These are phyloP conservation scores for Scheffersomyces coipomensis DNA, from an alignment of 805 yeast genomes.

Conservation along the genomic window DNA sequence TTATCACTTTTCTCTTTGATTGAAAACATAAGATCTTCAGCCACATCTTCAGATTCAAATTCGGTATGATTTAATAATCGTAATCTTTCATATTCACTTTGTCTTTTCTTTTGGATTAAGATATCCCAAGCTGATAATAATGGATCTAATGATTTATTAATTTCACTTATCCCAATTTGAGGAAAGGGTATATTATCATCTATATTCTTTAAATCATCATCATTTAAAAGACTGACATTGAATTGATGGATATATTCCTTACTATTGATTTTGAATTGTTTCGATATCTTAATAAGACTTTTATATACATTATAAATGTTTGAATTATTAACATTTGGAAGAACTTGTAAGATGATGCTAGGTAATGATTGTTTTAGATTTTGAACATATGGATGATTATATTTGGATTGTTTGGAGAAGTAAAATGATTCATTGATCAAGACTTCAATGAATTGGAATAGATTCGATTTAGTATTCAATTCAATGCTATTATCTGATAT, in stretches of 20 bases:
- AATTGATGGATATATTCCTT: constrained; percentile 23
- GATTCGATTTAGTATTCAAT: constrained; percentile 61
- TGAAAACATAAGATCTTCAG: constrained; percentile 25
- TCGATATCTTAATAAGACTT: constrained; percentile 36
- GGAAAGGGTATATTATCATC: constrained; percentile 34
- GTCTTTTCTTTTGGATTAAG: constrained; percentile 43
- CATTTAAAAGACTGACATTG: constrained; percentile 26
- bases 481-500: constrained; percentile 46
- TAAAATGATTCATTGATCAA: constrained; percentile 41
- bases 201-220: constrained; percentile 32
- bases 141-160: constrained; percentile 22
- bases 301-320: constrained; percentile 35
- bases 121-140: constrained; percentile 45
- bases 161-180: constrained; percentile 12
- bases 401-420: constrained; percentile 32
- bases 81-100: constrained; percentile 50
- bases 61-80: constrained; percentile 34
- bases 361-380: constrained; percentile 34
- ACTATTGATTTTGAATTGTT: constrained; percentile 28
- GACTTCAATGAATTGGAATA: constrained; percentile 70
- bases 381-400: constrained; percentile 36
- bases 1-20: constrained; percentile 18
- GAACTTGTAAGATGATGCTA: constrained; percentile 27
- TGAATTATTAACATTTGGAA: constrained; percentile 36
- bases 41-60: constrained; percentile 18